These are phyloP conservation scores for Solanum chmielewskii DNA, from an alignment of 257 asterid species.

Conservation along the genomic window DNA sequence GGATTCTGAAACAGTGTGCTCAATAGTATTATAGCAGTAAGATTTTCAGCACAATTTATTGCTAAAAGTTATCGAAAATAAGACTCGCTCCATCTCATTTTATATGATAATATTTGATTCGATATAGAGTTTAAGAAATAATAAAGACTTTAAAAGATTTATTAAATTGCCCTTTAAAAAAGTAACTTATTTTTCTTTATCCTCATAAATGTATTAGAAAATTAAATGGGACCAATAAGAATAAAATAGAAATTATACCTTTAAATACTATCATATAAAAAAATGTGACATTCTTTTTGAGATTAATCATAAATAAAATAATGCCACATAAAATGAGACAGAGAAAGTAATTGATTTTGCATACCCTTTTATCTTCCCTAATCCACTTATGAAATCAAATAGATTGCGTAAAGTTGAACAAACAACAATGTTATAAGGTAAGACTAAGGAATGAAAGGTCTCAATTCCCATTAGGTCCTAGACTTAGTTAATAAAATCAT, in stretches of 20 bases:
- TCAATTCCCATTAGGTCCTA: neutral
- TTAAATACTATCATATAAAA: too few relatives aligned
- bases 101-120: rapidly evolving
- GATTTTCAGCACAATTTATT: neutral
- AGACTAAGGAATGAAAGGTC: neutral
- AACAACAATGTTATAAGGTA: neutral
- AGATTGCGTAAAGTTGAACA: neutral
- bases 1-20: neutral
- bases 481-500: neutral
- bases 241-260: too few relatives aligned
- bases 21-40: too few relatives aligned
- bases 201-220: too few relatives aligned
- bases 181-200: too few relatives aligned
- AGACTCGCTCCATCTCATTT: rapidly evolving
- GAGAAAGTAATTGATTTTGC: rapidly evolving
- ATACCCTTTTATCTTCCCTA: too few relatives aligned
- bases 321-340: too few relatives aligned
- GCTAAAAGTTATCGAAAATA: too few relatives aligned
- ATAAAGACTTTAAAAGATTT: too few relatives aligned
- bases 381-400: neutral
- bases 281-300: rapidly evolving
- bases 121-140: rapidly evolving
- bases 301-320: too few relatives aligned
- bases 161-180: rapidly evolving
- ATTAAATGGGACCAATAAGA: too few relatives aligned